Percentiles rank a stretch among this genome's conserved stretches.
These are phyloP conservation scores for Pythium sukuiense DNA, from an alignment of 352 stramenopile genomes.

Conservation along the genomic window DNA sequence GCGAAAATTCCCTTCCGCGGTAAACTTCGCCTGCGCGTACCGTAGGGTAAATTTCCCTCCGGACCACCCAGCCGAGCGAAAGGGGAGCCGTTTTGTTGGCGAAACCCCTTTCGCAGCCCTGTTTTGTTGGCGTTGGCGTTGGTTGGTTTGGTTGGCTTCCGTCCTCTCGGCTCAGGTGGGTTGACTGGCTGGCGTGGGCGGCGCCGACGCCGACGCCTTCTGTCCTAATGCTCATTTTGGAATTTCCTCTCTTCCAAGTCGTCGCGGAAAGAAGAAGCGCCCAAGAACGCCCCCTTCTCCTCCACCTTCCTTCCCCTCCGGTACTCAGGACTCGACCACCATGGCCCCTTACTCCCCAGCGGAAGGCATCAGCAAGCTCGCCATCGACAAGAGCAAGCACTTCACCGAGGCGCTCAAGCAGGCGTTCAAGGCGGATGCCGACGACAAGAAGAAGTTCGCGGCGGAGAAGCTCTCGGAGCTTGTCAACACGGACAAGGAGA, in stretches of 20 bases:
- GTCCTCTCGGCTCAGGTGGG: not conserved
- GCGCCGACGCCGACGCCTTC: not conserved
- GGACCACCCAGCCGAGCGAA: slow-evolving; percentile 1
- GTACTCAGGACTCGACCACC: slow-evolving; percentile 33
- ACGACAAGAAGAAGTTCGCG: slow-evolving; percentile 78
- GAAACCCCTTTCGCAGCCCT: slow-evolving; percentile 11
- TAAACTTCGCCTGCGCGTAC: not conserved
- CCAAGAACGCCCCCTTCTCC: slow-evolving; percentile 25
- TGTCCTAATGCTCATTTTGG: slow-evolving; percentile 56
- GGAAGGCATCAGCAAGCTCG: slow-evolving; percentile 82
- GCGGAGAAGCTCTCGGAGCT: slow-evolving; percentile 87
- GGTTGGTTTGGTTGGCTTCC: slow-evolving; percentile 13
- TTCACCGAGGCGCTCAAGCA: slow-evolving; percentile 85
- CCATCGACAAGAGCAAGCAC: slow-evolving; percentile 90
- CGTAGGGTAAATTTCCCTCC: not conserved
- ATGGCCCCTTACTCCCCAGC: slow-evolving; percentile 85
- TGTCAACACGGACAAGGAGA: slow-evolving; percentile 63
- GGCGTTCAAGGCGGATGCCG: slow-evolving; percentile 52
- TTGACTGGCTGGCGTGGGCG: slow-evolving; percentile 14
- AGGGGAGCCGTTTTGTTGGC: not conserved
- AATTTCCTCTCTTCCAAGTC: slow-evolving; percentile 70
- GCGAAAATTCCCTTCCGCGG: not conserved
- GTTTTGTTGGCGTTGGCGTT: slow-evolving; percentile 3
- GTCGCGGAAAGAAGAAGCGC: slow-evolving; percentile 28
- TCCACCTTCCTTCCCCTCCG: slow-evolving; percentile 28